Evolutionary conservation across 179 eudicot genomes (phyloP), one percentile per base, ranked within the genome.

Genomic region (Heliamphora pulchella): DNA sequence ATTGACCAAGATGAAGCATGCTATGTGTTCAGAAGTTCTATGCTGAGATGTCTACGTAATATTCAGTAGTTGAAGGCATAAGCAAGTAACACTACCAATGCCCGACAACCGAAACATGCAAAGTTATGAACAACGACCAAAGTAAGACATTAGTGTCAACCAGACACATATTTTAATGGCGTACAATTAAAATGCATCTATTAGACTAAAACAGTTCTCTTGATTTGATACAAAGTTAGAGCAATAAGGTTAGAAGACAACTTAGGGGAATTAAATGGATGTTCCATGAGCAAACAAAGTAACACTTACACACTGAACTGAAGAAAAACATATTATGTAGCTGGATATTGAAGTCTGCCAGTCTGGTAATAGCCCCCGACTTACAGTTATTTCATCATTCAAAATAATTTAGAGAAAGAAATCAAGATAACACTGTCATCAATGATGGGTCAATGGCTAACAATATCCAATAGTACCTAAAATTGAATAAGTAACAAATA

Each of bases 1-100:
- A 72, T 17, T 53, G 54, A 15, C 51, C 67, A 54, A 80, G n/a
- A 75, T 43, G 50, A 66, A 55, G 66, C 51, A 55, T 4, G 73
- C 65, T 68, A n/a, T 41, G 53, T 41, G 53, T 3, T 14, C 11
- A 2, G 18, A 65, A 8, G 22, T 9, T 39, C 44, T 14, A 80
- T 41, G 65, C 66, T 31, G 14, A 63, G 15, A 51, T 10, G 65
- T 31, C 4, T 64, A 5, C 43, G 55, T 31, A 50, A 7, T 64
- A 59, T 77, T 77, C 44, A 65, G 80, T 22, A 31, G 17, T 53
- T 31, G n/a, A 68, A 51, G 61, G 2, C 43, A 54, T 41, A 53
- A 18, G 22, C 39, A 68, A 70, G 39, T 31, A 31, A 31, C 31
- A 78, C 62, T 51, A 41, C 63, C 75, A 54, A 53, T 53, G 54